Percentiles rank a stretch among this genome's conserved stretches.
Conservation (phyloP, 2,329 filamentous ascomycete species). For the Ophiostoma sp. region DNA sequence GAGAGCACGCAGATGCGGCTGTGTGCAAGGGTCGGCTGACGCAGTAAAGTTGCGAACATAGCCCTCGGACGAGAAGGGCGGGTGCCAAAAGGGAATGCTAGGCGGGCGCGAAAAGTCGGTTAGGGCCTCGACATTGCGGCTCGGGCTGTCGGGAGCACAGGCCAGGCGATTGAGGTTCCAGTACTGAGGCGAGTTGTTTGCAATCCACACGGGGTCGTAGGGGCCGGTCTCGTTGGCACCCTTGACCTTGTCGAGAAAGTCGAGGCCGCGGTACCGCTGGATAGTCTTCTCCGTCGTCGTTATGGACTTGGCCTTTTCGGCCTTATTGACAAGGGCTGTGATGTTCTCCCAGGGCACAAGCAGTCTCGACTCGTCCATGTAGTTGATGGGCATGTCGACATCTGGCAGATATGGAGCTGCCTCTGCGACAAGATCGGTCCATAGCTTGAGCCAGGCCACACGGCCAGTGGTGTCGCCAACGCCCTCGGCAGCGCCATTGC, state of each 20-base stretch:
- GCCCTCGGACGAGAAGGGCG: constrained; percentile 37
- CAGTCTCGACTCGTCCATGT: constrained; percentile 59
- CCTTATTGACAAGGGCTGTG: constrained; percentile 45
- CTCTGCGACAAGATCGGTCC: constrained; percentile 46
- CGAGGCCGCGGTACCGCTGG: constrained; percentile 41
- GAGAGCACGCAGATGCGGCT: constrained; percentile 42
- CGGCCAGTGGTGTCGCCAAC: constrained; percentile 39
- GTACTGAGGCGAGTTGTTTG: constrained; percentile 43
- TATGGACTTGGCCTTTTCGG: constrained; percentile 42
- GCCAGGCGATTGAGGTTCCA: constrained; percentile 55
- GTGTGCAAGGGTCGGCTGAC: constrained; percentile 50
- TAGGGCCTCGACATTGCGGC: constrained; percentile 38
- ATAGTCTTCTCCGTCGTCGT: constrained; percentile 41
- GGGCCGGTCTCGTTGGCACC: constrained; percentile 28
- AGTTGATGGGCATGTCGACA: constrained; percentile 62
- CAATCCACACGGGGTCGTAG: constrained; percentile 47
- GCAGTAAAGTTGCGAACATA: constrained; percentile 53
- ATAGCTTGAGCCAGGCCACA: constrained; percentile 45
- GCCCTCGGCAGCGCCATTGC: constrained; percentile 40
- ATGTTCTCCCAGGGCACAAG: constrained; percentile 56
- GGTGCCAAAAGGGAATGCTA: constrained; percentile 27
- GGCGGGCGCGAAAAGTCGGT: constrained; percentile 34
- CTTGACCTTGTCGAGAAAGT: constrained; percentile 33
- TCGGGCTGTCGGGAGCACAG: constrained; percentile 53
- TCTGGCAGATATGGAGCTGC: constrained; percentile 54